Base-by-base conservation (phyloP, 2,329 filamentous ascomycete species). In the Sclerotinia trifoliorum region DNA sequence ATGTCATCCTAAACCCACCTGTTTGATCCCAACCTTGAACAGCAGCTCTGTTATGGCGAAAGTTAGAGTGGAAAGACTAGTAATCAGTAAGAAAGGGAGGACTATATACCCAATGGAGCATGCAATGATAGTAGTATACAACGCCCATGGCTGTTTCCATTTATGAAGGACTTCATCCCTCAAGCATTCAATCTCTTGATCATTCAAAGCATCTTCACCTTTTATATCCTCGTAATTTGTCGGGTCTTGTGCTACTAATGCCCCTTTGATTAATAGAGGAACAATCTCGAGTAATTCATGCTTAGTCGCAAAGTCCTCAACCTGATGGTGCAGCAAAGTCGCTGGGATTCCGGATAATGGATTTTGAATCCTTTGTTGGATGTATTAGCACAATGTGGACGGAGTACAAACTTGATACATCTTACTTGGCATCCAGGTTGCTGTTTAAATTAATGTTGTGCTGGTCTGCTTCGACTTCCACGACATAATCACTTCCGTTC, bases 161-260 rank as follows among this genome's bases (percentile, higher is more conserved):
- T 86, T 88, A 74, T 90, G 83, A 1, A 83, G 84, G 51, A 85
- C 82, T 75, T 93, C 90, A n/a, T 84, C 81, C 21, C 83, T 80
- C 54, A 93, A 78, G 6, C 85, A 80, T 2, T 81, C 79, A 54
- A 81, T 82, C 75, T 93, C 90, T 19, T 85, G 81, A 0, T 83
- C 80, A 0, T 82, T 87, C 58, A 91, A 79, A 5, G 83, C 84
- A n/a, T 67, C 51, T 29, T 65, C 63, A 8, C 63, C 63, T 11
- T 85, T 84, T 3, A 78, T 79, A 60, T 92, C 83, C 49, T 83
- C 80, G 68, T 91, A 88, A 76, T 85, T 91, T 32, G 83, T 82
- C 0, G 90, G 90, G 72, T 89, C 86, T 77, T 92, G 90, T 3
- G 91, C 92, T 17, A 93, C 85, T 10, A 94, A 82, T 5, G 91